Conservation (phyloP, 202 grass and related monocot species). For the Hordeum pubiflorum region DNA sequence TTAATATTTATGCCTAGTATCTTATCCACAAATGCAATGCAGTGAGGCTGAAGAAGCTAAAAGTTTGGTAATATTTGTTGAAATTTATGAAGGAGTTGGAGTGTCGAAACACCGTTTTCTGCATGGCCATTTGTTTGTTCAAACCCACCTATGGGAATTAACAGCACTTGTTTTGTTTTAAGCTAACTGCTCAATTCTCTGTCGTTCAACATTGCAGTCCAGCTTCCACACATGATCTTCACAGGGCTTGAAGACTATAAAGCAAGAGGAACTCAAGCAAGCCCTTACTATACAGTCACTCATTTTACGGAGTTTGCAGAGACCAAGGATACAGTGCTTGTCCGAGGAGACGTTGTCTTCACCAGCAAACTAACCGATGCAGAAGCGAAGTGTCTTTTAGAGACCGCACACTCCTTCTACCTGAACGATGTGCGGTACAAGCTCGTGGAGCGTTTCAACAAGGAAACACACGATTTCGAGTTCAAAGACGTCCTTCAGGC, state of each 20-base stretch:
- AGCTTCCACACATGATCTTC: conserved; percentile 88
- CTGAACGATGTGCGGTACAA: conserved; percentile 72
- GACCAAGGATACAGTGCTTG: conserved; percentile 67
- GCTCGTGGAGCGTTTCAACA: conserved; percentile 88
- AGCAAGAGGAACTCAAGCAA: conserved; percentile 93
- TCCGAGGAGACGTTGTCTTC: conserved; percentile 87
- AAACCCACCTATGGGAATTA: background rate
- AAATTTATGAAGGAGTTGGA: background rate
- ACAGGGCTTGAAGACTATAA: conserved; percentile 96
- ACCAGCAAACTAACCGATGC: conserved; percentile 75
- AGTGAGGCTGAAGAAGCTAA: background rate
- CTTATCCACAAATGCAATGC: background rate
- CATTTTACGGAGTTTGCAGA: conserved; percentile 77
- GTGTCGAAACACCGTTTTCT: background rate
- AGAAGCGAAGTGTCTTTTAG: conserved; percentile 73
- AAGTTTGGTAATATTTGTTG: background rate
- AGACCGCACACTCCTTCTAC: conserved; percentile 83
- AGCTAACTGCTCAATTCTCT: background rate
- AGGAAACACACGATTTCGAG: conserved; percentile 72
- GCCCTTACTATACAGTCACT: conserved; percentile 75
- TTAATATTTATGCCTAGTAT: background rate
- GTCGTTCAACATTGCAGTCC: conserved; percentile 37
- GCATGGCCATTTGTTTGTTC: background rate
- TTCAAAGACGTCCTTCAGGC: conserved; percentile 76
- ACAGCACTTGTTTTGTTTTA: background rate